Evolutionary conservation across 2,329 filamentous ascomycete genomes (phyloP), one percentile per base, ranked within the genome.

Genomic region (Fusarium musae): DNA sequence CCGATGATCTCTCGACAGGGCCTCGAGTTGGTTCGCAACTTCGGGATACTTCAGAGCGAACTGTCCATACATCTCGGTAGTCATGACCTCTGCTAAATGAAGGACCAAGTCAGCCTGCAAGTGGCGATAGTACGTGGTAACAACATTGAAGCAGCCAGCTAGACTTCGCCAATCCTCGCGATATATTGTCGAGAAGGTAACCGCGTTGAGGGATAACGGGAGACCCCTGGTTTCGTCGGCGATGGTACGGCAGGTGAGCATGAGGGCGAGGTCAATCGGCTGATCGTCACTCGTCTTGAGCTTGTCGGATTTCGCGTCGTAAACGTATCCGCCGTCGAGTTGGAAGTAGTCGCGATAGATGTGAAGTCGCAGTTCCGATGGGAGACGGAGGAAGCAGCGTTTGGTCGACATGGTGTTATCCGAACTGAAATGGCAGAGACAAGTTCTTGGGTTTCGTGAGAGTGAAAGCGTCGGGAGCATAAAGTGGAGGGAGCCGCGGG

Each of bases 301-400:
- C 9, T 56, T 65, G 7, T 62, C 52, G 2, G 68, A 58, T 4
- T 60, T 26, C 7, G 5, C 32, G 30, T 75, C n/a, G 21, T 52
- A 62, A 8, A 36, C 21, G 5, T 72, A 75, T 17, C 74, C 73
- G 2, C 43, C 68, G 2, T 64, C 59, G 1, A 54, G 16, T 1
- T 46, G 10, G 9, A 75, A 70, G 19, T 74, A 75, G 6, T 40
- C 16, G 2, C 5, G 26, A 17, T 44, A 65, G 6, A 76, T 69
- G 1, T 44, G 15, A 0, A 17, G 6, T 1, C 73, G 68, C 0
- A 76, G 0, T n/a, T 75, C 74, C 9, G 4, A 3, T 1, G 12
- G 63, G 46, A 53, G 2, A 19, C 4, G 4, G n/a, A 63, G n/a
- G 12, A 65, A 6, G 21, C 9, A 5, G 30, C 4, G 5, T 0